Base-by-base conservation (phyloP, 352 stramenopile genomes). In the Phytophthora sojae region DNA sequence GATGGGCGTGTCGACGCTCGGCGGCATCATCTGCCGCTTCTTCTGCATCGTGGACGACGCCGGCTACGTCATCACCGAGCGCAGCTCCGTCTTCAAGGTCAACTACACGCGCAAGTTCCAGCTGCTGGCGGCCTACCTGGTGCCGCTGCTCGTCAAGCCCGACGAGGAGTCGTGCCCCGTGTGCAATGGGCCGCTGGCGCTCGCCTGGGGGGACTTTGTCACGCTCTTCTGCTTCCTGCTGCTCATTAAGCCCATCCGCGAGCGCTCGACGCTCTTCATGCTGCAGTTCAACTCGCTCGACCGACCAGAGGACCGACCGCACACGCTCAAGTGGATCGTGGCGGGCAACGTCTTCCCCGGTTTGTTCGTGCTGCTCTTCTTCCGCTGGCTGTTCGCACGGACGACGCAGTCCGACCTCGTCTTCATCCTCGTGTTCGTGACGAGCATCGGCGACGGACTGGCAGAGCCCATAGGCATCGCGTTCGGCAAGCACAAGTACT, bases 241-340 rank as follows among this genome's bases (percentile, higher is more conserved):
- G 57, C 76, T 94, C 30, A 96, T 96, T 63, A 94, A 94, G 68
- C 88, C 88, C 2, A 86, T 96, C 35, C 81, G 88, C 12, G 89
- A 96, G 69, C 77, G 78, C 60, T 90, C 83, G 39, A 93, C 82
- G 68, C 85, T 96, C 56, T 93, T 94, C 69, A 96, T 96, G 89
- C 77, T 96, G 54, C 89, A 96, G 68, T 96, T 96, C 66, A 96
- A 96, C 79, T 94, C 86, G 50, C 69, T 96, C 17, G 89, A 96
- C 74, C 83, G 89, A 51, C 89, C 89, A 6, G 89, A 96, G 45
- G 89, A 96, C 59, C 82, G 89, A 53, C 89, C 89, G 35, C 77
- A 93, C 37, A 93, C 85, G 21, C 77, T 93, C 42, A 85, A 90
- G 58, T 93, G 85, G 85, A 93, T 93, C 70, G 83, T 96, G 25